Base-by-base conservation (phyloP, 768 basidiomycete genomes). In the Boletellus ananas region DNA sequence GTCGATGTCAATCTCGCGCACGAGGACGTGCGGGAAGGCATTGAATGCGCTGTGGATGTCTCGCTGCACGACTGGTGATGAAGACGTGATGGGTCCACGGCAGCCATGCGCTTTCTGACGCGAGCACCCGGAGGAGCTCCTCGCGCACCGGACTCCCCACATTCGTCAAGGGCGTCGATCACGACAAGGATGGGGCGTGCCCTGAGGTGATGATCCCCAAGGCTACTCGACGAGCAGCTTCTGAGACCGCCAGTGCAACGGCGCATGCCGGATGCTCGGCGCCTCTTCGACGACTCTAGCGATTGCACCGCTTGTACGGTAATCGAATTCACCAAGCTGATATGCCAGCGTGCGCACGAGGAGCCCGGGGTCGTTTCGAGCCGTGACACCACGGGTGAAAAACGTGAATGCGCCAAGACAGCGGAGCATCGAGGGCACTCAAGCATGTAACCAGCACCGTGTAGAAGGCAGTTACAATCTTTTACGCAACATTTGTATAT, bases 101-200 rank as follows among this genome's bases (percentile, higher is more conserved):
- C 2, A 58, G 51, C 17, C 39, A 51, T 1, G 33, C 16, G 39
- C 53, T 57, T 47, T 65, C 62, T 11, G 59, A 58, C 4, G 54
- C 60, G n/a, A 71, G 45, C 4, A 69, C 40, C n/a, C 21, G 52
- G 20, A 71, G 50, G 16, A 71, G 57, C n/a, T 61, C 64, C 20
- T 62, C 57, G 14, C 69, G 60, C 48, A 5, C 36, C 18, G 4
- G 60, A 56, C 16, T 57, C 55, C 13, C 53, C 56, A 20, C 70
- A 72, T 50, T 71, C 71, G 36, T 71, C 71, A 1, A 71, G 56
- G 3, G 67, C 68, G 27, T 71, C 70, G 45, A 71, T 68, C n/a
- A 72, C 45, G 10, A 72, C 33, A 16, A 71, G 44, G 23, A 66
- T 57, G 6, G 67, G 66, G 0, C 67, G 67, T 34, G 50, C 61